A percentile compares a stretch with the other conserved stretches of the same genome.
Evolutionary conservation across 768 basidiomycete species (phyloP).

Genomic region (Suillus tomentosus): DNA sequence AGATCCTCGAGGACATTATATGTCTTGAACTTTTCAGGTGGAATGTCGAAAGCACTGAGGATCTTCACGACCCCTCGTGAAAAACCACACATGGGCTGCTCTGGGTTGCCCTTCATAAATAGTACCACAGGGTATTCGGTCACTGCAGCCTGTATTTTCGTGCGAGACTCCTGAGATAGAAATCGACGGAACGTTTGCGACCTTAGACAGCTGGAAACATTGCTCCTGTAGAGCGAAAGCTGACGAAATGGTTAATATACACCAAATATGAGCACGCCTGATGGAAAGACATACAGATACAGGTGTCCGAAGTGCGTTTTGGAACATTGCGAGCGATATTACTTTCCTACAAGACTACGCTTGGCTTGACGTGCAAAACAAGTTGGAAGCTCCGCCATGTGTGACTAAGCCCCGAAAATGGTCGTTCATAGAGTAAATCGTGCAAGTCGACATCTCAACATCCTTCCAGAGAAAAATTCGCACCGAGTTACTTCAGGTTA

Average conservation of each 20-base stretch:
- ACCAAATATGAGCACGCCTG: background rate
- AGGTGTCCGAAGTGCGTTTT: slow-evolving; percentile 45
- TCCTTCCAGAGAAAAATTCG: no score
- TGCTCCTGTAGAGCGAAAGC: slow-evolving; percentile 36
- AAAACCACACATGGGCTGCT: slow-evolving; percentile 90
- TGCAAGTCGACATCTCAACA: no score
- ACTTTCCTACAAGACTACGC: background rate
- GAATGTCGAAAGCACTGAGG: slow-evolving; percentile 81
- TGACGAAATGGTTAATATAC: slow-evolving; percentile 18
- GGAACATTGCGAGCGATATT: slow-evolving; percentile 39
- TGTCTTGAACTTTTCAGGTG: slow-evolving; percentile 78
- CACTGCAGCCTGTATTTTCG: slow-evolving; percentile 74
- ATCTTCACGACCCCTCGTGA: slow-evolving; percentile 93
- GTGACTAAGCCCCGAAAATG: no score
- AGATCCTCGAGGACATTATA: slow-evolving; percentile 88
- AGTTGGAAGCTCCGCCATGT: no score
- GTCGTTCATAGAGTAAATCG: no score
- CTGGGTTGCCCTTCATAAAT: slow-evolving; percentile 97
- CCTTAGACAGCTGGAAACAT: slow-evolving; percentile 21
- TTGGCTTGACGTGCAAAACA: background rate
- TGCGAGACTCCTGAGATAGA: slow-evolving; percentile 62
- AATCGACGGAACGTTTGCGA: slow-evolving; percentile 39
- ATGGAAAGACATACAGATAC: slow-evolving; percentile 44
- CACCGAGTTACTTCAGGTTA: no score
- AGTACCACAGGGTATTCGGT: slow-evolving; percentile 79